Percentiles rank a stretch among this genome's conserved stretches.
Conservation (phyloP, 2,329 filamentous ascomycete species). For the Cryphonectria naterciae region DNA sequence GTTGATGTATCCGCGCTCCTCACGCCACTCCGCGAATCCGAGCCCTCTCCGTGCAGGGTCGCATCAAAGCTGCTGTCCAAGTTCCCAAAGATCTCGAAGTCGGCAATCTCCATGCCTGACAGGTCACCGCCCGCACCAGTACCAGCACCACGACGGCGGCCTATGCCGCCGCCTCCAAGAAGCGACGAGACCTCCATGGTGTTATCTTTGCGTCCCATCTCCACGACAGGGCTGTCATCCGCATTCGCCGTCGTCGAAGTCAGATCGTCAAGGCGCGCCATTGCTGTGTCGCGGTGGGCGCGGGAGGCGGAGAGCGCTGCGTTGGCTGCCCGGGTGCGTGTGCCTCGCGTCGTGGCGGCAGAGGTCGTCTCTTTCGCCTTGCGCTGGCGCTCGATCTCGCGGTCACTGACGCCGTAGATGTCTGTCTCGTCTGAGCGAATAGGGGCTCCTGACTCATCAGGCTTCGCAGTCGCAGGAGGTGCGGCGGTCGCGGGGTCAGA, state of each 20-base stretch:
- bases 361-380: constrained; percentile 29
- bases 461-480: not conserved
- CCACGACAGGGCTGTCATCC: constrained; percentile 33
- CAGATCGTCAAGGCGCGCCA: constrained; percentile 43
- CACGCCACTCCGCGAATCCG: constrained; percentile 17
- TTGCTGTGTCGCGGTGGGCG: constrained; percentile 42
- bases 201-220: constrained; percentile 43
- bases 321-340: constrained; percentile 25
- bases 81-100: constrained; percentile 53
- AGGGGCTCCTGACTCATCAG: constrained; percentile 22
- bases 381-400: constrained; percentile 34
- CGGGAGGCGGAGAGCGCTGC: constrained; percentile 33
- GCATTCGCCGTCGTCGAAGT: constrained; percentile 33
- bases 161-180: constrained; percentile 27
- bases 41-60: constrained; percentile 30
- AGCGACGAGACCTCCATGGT: constrained; percentile 34
- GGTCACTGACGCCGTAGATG: constrained; percentile 42
- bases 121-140: constrained; percentile 38
- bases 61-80: constrained; percentile 43
- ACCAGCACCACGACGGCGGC: constrained; percentile 22
- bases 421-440: constrained; percentile 30
- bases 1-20: constrained; percentile 49
- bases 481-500: constrained; percentile 25
- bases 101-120: constrained; percentile 53
- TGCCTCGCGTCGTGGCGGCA: constrained; percentile 13